These are phyloP conservation scores for Tetrastigma voinierianum DNA, from an alignment of 164 flowering plant genomes.

Conservation along the genomic window DNA sequence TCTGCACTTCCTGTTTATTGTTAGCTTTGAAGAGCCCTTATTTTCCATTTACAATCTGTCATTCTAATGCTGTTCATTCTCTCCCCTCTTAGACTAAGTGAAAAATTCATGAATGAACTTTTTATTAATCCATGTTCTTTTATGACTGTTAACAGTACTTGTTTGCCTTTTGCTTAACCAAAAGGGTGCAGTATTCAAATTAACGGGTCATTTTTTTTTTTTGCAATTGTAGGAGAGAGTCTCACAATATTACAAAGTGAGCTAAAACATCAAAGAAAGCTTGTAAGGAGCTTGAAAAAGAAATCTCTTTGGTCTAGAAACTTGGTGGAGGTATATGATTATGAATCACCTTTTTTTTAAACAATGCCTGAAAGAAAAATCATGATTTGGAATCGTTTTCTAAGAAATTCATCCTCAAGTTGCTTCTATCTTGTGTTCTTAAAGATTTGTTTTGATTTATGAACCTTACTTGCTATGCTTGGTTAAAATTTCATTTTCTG, in stretches of 20 bases:
- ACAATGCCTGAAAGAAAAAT: conserved; percentile 3
- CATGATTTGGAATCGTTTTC: not conserved
- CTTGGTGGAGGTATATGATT: conserved; percentile 59
- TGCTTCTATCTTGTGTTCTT: not conserved
- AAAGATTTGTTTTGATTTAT: not conserved
- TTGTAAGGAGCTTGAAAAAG: conserved; percentile 65
- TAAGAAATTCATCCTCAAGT: not conserved
- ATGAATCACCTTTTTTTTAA: not conserved
- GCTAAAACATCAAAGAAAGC: conserved; percentile 68
- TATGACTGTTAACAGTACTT: not conserved
- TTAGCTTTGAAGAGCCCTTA: too few relatives aligned
- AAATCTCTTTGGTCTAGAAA: conserved; percentile 79
- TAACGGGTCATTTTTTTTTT: conserved; percentile 12
- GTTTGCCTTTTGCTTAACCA: not conserved
- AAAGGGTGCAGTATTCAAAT: not conserved
- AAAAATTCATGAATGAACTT: not conserved
- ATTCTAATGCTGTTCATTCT: too few relatives aligned
- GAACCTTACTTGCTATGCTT: not conserved
- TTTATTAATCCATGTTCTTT: not conserved
- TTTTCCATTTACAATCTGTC: too few relatives aligned
- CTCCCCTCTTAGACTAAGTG: too few relatives aligned
- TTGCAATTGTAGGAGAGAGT: conserved; percentile 55
- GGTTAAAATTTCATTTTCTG: not conserved
- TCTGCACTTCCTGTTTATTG: too few relatives aligned
- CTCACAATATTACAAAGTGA: conserved; percentile 55